Base-by-base conservation (phyloP, 805 yeast genomes). In the Zygotorulaspora florentina region DNA sequence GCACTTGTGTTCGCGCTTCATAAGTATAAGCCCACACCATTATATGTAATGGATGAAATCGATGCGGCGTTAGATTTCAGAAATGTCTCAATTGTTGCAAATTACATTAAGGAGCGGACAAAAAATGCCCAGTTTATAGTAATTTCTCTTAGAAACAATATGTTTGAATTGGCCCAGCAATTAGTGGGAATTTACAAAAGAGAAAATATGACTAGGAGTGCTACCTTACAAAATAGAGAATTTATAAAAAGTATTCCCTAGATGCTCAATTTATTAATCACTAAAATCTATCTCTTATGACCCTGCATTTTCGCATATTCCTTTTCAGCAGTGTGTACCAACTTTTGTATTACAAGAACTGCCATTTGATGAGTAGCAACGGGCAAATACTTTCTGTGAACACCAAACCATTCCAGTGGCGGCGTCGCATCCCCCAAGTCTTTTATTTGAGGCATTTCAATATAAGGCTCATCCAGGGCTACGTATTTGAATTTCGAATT, bases 21-120 rank as follows among this genome's bases (percentile, higher is more conserved):
- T 65, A 85, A 87, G 55, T 93, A 88, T 66, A 93, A 88, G 64
- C 99, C 99, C 1, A 93, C 99, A 0, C 99, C 99, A 5, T 69
- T 93, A 40, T 93, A 93, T 63, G 98, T 93, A 30, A 93, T 93
- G 99, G 99, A 93, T 70, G 99, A 93, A 69, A 93, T 93, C 56
- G 99, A 93, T 70, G 99, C 99, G 0, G 99, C 99, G 1, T 75
- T 93, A 53, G 99, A 93, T 70, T 93, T 93, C 69, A 74, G 97
- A 63, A 93, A 93, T 58, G 99, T 93, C 28, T 88, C 96, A 10
- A 93, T 93, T 68, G 96, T 93, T 41, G 99, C 99, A 3, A 91
- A 90, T 59, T 95, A 93, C 63, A 93, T 93, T 64, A 90, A 89
- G 61, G 96, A 90, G 58, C 75, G 97, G 42, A 95, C 99, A 2